Base-by-base conservation (phyloP, 768 basidiomycete genomes). In the Amanita thiersii region DNA sequence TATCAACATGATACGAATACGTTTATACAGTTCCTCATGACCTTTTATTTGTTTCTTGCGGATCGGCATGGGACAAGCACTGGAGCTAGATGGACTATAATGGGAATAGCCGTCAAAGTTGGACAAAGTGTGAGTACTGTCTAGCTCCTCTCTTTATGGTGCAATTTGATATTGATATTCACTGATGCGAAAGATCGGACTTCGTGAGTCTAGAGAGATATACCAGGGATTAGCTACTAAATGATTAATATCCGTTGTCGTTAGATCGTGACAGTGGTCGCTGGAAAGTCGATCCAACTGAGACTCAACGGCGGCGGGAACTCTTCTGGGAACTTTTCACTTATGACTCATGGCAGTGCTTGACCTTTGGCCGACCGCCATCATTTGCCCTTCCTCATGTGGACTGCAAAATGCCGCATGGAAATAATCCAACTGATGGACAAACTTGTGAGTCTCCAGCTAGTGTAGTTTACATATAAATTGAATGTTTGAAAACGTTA, bases 221-320 rank as follows among this genome's bases (percentile, higher is more conserved):
- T 28, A 14, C 4, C 14, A 18, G 21, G 15, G 15, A 10, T 7
- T 15, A 23, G 24, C 17, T 45, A 11, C 8, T 30, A 38, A 18
- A 45, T 20, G 9, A 34, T 39, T 40, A 33, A 37, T 46, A 15
- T 46, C 47, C n/a, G n/a, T n/a, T n/a, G 44, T 46, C 43, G 46
- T 17, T 50, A 83, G 81, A 83, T 60, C 74, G 80, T 26, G 81
- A 83, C 56, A 77, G 76, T 45, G 78, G 78, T n/a, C 70, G 68
- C 43, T 82, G 77, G 75, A 78, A 76, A 29, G 69, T 75, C 14
- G 78, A 81, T 49, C 53, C 60, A 18, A 56, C 62, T 32, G 80
- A 82, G 57, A 77, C 79, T 0, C 68, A 75, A 44, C 64, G 72
- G 21, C 70, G 81, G n/a, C 72, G 80, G 5, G 76, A 79, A 53